Base-by-base conservation (phyloP, 371 early-diverging fungal species). In the Mucor saturninus region DNA sequence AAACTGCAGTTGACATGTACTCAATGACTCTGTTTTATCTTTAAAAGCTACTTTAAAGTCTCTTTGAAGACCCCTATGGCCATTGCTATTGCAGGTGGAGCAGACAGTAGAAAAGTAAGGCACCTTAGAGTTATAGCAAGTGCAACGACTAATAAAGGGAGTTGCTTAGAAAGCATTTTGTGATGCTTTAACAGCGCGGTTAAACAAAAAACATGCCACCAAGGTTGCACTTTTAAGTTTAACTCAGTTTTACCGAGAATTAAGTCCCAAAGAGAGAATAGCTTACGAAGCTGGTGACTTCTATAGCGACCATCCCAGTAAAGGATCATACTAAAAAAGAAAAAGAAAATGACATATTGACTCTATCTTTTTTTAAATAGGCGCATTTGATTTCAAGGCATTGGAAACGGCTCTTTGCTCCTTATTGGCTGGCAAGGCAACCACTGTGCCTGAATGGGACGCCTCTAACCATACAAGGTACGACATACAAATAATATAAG, bases 311-410 rank as follows among this genome's bases (percentile, higher is more conserved):
- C 85, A 83, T 74, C 83, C 85, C 21, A 67, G 83, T 84, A 75
- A 71, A 21, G 21, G 21, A 21, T 21, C 21, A 21, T 21, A 21
- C 21, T 21, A 21, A 21, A 21, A 21, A 21, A 21, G 0, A 1
- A 21, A 21, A 21, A 21, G 21, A 21, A 21, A 21, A 21, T 21
- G 21, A 21, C 21, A 13, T 43, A 43, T 43, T 7, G n/a, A 43
- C 13, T 43, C 1, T 13, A n/a, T 43, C 5, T n/a, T 43, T 50
- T 30, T 59, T 28, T 43, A 11, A 28, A 40, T 69, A 71, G 84
- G 77, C 64, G 85, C 84, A 2, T 79, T 89, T 62, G 91, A 91
- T 64, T 85, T 84, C 46, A 69, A 79, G 5, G 56, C 86, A 10
- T 59, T 90, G 5, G 80, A 78, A 37, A 53, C 70, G 5, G 66